A percentile compares a stretch with the other conserved stretches of the same genome.
These are phyloP conservation scores for Mortierella sp. DNA, from an alignment of 371 early-diverging fungal genomes.

Conservation along the genomic window DNA sequence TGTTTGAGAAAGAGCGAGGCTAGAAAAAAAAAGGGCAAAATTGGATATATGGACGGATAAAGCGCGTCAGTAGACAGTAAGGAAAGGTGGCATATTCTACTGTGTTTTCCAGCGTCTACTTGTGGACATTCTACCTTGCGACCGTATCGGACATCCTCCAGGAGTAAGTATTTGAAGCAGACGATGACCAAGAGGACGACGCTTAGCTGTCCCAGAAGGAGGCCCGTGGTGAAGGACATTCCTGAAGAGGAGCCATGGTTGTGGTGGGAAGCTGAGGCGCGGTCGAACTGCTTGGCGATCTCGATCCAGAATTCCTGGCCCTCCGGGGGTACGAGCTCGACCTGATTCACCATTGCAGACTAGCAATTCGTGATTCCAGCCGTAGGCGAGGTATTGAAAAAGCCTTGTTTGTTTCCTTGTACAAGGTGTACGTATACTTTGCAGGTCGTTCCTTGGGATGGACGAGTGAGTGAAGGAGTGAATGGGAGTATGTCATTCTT, in stretches of 20 bases:
- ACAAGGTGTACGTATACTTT: too few species aligned
- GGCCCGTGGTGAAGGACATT: slow-evolving; percentile 66
- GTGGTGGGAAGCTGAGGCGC: slow-evolving; percentile 17
- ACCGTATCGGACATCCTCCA: slow-evolving; percentile 71
- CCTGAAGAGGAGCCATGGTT: slow-evolving; percentile 42
- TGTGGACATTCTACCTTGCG: slow-evolving; percentile 24
- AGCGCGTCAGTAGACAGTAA: not conserved
- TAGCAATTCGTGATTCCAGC: too few species aligned
- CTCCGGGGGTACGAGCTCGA: slow-evolving; percentile 37
- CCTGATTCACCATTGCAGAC: slow-evolving; percentile 28
- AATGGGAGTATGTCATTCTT: too few species aligned
- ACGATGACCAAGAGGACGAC: slow-evolving; percentile 66
- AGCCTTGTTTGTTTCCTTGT: not conserved
- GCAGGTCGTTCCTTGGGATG: too few species aligned
- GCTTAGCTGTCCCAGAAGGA: slow-evolving; percentile 71
- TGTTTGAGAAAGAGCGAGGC: slow-evolving; percentile 49
- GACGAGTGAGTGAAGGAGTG: too few species aligned
- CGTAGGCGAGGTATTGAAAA: too few species aligned
- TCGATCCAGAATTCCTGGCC: slow-evolving; percentile 45
- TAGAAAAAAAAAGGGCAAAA: not conserved
- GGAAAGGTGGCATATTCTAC: not conserved
- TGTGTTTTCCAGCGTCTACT: not conserved
- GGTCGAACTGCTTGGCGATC: slow-evolving; percentile 33
- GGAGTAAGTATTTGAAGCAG: slow-evolving; percentile 68
- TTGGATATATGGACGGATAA: too few species aligned